phyloP scores from a whole-genome alignment of 768 basidiomycete genomes.

The Lactarius quietus region DNA sequence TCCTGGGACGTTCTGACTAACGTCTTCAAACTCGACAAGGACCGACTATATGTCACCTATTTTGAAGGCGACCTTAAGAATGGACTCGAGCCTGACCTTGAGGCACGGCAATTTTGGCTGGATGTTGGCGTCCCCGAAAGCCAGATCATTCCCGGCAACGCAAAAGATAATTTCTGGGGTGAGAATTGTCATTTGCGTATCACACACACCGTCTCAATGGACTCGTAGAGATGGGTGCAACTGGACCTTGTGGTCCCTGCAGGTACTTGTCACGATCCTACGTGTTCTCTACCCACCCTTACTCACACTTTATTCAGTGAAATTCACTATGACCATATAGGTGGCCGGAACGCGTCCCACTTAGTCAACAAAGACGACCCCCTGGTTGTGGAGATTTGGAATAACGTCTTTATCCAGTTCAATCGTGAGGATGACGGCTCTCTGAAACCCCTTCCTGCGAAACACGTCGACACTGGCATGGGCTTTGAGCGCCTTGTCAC shows the following conservation, averaged over 20 bases:
- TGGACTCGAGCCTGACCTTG: constrained; percentile 82
- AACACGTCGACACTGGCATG: constrained; percentile 99
- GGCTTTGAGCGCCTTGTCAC: constrained; percentile 98
- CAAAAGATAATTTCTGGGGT: constrained; percentile 99
- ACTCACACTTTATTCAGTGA: constrained; percentile 49
- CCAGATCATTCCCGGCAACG: constrained; percentile 89
- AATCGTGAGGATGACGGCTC: constrained; percentile 90
- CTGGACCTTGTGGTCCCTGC: constrained; percentile 97
- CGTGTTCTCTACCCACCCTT: not conserved
- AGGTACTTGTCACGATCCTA: constrained; percentile 45
- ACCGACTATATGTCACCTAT: constrained; percentile 95
- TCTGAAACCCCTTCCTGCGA: constrained; percentile 75
- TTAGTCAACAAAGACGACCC: constrained; percentile 97
- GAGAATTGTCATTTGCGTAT: constrained; percentile 29
- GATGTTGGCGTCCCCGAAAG: constrained; percentile 85
- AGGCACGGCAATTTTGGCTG: constrained; percentile 85
- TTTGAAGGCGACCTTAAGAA: constrained; percentile 91
- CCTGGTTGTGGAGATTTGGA: constrained; percentile 98
- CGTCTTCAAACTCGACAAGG: constrained; percentile 83
- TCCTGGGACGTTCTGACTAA: constrained; percentile 94
- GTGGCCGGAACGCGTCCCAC: constrained; percentile 90
- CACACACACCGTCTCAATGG: constrained; percentile 1
- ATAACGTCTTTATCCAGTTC: constrained; percentile 99
- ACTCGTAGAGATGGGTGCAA: constrained; percentile 91
- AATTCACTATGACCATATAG: constrained; percentile 95